These are phyloP conservation scores for Adansonia rubrostipa DNA, from an alignment of 441 rosid species.

Conservation along the genomic window DNA sequence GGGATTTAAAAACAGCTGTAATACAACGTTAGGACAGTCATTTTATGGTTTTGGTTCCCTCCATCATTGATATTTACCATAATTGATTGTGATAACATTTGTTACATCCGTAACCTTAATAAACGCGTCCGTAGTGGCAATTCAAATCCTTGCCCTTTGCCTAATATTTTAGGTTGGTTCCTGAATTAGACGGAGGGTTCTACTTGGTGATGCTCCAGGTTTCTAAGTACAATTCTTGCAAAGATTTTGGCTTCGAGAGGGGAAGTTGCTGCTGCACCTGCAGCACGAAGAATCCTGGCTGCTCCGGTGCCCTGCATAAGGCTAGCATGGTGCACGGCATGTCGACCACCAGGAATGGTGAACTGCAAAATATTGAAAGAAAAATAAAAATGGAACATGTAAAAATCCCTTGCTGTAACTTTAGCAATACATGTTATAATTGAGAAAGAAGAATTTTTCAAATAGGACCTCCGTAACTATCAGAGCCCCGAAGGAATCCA, in stretches of 20 bases:
- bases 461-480: neutral
- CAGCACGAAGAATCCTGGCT: slow-evolving; percentile 79
- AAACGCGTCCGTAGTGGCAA: too few relatives aligned
- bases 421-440: neutral
- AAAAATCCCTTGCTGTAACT: neutral
- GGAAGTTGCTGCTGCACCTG: slow-evolving; percentile 90
- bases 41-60: too few relatives aligned
- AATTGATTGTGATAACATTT: too few relatives aligned
- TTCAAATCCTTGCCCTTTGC: neutral
- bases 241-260: slow-evolving; percentile 88
- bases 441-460: neutral
- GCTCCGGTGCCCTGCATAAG: slow-evolving; percentile 90
- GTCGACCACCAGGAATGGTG: slow-evolving; percentile 91
- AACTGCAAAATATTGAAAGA: slow-evolving; percentile 52
- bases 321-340: slow-evolving; percentile 86
- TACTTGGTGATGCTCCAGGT: slow-evolving; percentile 79
- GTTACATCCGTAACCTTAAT: too few relatives aligned
- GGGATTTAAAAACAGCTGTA: too few relatives aligned
- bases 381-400: neutral
- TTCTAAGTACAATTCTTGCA: slow-evolving; percentile 84
- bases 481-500: neutral
- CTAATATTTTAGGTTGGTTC: neutral
- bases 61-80: too few relatives aligned
- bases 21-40: too few relatives aligned
- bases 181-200: slow-evolving; percentile 50